A percentile compares a stretch with the other conserved stretches of the same genome.
These are phyloP conservation scores for Oryza punctata DNA, from an alignment of 176 grass and related monocot species.

Conservation along the genomic window DNA sequence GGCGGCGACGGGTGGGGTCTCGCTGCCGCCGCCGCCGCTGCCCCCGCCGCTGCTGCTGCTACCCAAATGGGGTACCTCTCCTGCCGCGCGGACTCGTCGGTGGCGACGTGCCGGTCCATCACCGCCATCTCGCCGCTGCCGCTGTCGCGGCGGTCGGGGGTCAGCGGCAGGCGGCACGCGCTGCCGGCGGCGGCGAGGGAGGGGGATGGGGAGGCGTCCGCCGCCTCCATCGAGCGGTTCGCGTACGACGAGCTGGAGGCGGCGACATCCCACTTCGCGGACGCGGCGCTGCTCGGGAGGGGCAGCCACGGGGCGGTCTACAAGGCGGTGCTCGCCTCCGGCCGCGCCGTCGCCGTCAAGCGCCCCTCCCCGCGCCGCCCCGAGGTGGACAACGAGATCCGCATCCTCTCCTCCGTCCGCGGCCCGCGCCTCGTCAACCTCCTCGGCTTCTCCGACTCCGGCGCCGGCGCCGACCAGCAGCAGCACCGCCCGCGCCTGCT, in stretches of 20 bases:
- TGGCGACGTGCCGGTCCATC: constrained; percentile 85
- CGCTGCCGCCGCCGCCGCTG: not conserved
- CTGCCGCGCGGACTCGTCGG: constrained; percentile 93
- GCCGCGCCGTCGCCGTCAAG: constrained; percentile 89
- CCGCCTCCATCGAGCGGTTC: constrained; percentile 56
- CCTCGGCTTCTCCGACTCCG: constrained; percentile 71
- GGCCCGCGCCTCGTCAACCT: constrained; percentile 89
- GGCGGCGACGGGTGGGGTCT: not conserved
- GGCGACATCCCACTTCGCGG: constrained; percentile 81
- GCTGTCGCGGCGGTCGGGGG: constrained; percentile 35
- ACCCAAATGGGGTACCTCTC: constrained; percentile 89
- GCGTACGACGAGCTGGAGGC: constrained; percentile 73
- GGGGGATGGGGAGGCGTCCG: not conserved
- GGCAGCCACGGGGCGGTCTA: constrained; percentile 97
- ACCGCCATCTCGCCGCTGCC: constrained; percentile 63
- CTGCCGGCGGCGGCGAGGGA: not conserved
- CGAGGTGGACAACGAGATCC: constrained; percentile 99
- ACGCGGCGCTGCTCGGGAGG: constrained; percentile 68
- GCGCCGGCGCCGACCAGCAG: constrained; percentile 7
- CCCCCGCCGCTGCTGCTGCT: no score
- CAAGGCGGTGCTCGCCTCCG: constrained; percentile 76
- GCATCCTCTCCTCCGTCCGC: constrained; percentile 75
- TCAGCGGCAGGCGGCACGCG: not conserved
- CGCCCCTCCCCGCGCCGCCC: constrained; percentile 81
- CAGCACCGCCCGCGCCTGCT: constrained; percentile 43